These are phyloP conservation scores for Cryptococcus wingfieldii DNA, from an alignment of 1,284 basidiomycete species.

Conservation along the genomic window DNA sequence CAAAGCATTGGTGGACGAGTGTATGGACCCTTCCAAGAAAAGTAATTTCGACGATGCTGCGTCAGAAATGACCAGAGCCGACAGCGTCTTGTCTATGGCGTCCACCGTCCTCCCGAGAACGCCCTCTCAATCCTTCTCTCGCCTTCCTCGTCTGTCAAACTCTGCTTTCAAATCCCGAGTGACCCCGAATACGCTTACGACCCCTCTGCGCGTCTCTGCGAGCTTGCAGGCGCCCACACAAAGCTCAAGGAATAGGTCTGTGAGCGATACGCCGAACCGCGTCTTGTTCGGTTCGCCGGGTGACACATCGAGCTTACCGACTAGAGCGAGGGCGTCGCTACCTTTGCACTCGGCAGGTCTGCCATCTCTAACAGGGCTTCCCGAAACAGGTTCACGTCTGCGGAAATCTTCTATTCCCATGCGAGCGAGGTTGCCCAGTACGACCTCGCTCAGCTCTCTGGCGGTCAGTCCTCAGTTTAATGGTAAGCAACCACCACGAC, in stretches of 20 bases:
- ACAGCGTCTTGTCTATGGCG: slow-evolving; percentile 1
- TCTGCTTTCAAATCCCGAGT: slow-evolving; percentile 11
- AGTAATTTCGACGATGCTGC: not conserved
- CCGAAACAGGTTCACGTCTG: not conserved
- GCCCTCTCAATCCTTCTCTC: slow-evolving; percentile 4
- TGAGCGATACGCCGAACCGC: slow-evolving; percentile 19
- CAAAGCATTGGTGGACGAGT: slow-evolving; percentile 14
- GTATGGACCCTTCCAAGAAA: slow-evolving; percentile 3
- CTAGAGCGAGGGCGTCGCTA: too few relatives aligned
- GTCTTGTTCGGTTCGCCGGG: not conserved
- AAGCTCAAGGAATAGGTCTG: slow-evolving; percentile 10
- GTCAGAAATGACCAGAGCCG: slow-evolving; percentile 1
- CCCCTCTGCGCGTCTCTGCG: not conserved
- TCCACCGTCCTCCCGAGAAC: not conserved
- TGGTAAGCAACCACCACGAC: not conserved
- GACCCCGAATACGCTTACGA: not conserved
- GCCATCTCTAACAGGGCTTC: not conserved
- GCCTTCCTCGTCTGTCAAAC: slow-evolving; percentile 7
- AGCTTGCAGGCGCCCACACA: not conserved
- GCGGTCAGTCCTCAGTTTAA: not conserved
- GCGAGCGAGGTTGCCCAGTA: not conserved
- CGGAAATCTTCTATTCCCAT: not conserved
- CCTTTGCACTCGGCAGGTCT: too few relatives aligned
- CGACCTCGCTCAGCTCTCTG: not conserved
- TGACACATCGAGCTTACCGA: too few relatives aligned